Evolutionary conservation across 2,329 filamentous ascomycete genomes (phyloP).

Genomic region (Lecanicillium sp.): DNA sequence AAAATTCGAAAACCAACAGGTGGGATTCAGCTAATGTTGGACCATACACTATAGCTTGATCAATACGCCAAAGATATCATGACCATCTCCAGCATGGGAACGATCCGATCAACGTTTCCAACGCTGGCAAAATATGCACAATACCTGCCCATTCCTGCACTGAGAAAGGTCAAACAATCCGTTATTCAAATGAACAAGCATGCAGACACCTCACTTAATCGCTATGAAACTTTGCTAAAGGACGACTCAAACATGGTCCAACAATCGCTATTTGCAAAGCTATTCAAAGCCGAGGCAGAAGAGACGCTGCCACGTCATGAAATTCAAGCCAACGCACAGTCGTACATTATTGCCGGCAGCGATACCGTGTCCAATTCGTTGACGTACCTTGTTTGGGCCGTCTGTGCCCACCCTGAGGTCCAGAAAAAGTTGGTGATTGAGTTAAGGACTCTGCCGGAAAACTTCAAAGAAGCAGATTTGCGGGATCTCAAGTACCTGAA

Average conservation of each 20-base stretch:
- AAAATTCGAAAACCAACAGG: background rate
- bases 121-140: slow-evolving; percentile 15
- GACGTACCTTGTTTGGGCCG: slow-evolving; percentile 37
- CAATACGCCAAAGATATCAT: slow-evolving; percentile 7
- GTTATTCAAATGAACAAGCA: no score
- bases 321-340: slow-evolving; percentile 28
- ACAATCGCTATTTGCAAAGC: slow-evolving; percentile 28
- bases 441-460: slow-evolving; percentile 23
- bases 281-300: slow-evolving; percentile 25
- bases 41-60: no score
- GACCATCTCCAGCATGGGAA: slow-evolving; percentile 13
- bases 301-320: slow-evolving; percentile 20
- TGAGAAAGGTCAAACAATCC: no score
- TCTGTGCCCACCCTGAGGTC: slow-evolving; percentile 22
- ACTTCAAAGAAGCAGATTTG: slow-evolving; percentile 13
- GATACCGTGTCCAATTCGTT: slow-evolving; percentile 43
- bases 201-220: slow-evolving; percentile 9
- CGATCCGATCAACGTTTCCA: slow-evolving; percentile 20
- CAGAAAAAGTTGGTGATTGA: slow-evolving; percentile 24
- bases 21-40: no score
- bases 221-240: slow-evolving; percentile 16
- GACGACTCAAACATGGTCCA: slow-evolving; percentile 12
- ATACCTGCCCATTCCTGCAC: slow-evolving; percentile 24
- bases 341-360: slow-evolving; percentile 40
- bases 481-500: slow-evolving; percentile 29